These are phyloP conservation scores for Kappamyces sp. DNA, from an alignment of 192 early-diverging fungal species.

Conservation along the genomic window DNA sequence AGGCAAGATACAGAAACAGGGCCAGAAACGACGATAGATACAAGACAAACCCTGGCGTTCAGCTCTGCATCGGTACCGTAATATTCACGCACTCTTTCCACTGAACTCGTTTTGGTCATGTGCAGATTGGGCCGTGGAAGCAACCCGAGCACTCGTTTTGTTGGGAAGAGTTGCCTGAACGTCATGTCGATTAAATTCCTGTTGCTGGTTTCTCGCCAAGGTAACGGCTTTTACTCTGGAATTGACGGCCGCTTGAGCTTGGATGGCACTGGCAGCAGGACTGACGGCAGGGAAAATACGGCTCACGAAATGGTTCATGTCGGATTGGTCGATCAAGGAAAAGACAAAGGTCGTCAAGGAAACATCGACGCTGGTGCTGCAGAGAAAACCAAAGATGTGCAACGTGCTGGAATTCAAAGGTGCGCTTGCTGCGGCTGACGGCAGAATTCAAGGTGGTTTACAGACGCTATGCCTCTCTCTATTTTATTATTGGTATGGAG, in stretches of 20 bases:
- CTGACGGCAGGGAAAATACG: constrained; percentile 39
- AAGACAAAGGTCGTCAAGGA: constrained; percentile 94
- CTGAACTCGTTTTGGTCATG: too few relatives aligned
- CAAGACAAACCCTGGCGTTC: constrained; percentile 62
- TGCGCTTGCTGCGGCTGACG: constrained; percentile 6
- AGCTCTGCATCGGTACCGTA: too few relatives aligned
- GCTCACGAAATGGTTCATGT: constrained; percentile 53
- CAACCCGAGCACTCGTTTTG: too few relatives aligned
- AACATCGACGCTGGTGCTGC: constrained; percentile 80
- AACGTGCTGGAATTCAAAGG: constrained; percentile 98
- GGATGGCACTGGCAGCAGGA: neutral
- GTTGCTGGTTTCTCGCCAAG: constrained; percentile 47
- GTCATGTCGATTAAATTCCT: constrained; percentile 47
- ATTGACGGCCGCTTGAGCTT: neutral
- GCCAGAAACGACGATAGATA: constrained; percentile 65
- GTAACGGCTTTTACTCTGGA: constrained; percentile 11
- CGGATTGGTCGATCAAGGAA: constrained; percentile 70
- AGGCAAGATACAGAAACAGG: constrained; percentile 58
- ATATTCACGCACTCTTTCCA: too few relatives aligned
- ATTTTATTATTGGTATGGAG: constrained; percentile 56
- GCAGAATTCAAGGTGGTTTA: constrained; percentile 74
- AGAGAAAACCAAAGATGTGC: constrained; percentile 90
- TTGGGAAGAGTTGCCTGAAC: neutral
- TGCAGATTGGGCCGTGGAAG: too few relatives aligned
- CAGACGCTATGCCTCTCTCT: constrained; percentile 90